These are phyloP conservation scores for Podosphaera leucotricha DNA, from an alignment of 2,329 filamentous ascomycete species.

Conservation along the genomic window DNA sequence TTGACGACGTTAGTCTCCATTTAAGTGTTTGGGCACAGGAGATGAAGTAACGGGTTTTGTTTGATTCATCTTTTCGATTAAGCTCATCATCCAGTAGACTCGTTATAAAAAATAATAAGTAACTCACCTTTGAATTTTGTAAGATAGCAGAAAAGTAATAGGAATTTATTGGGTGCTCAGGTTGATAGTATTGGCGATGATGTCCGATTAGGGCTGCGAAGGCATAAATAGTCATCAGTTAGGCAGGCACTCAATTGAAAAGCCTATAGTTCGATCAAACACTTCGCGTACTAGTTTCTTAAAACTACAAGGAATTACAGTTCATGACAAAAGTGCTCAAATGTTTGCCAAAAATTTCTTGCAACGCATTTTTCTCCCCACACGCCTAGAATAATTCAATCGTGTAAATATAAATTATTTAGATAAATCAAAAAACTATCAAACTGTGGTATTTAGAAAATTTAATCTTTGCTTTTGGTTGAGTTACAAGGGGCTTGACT, in stretches of 20 bases:
- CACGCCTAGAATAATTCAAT: too few relatives aligned
- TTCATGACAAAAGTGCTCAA: too few relatives aligned
- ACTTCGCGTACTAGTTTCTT: background rate
- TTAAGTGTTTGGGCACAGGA: background rate
- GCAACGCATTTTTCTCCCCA: too few relatives aligned
- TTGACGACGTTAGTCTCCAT: background rate
- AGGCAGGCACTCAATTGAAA: background rate
- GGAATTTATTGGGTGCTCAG: background rate
- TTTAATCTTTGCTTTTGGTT: too few relatives aligned
- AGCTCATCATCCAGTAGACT: background rate
- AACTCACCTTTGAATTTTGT: constrained; percentile 1
- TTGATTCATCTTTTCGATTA: background rate
- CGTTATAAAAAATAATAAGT: background rate
- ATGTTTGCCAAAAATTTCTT: too few relatives aligned
- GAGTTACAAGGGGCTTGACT: too few relatives aligned
- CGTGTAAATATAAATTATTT: too few relatives aligned
- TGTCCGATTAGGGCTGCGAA: background rate
- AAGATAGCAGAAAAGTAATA: background rate
- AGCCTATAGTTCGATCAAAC: background rate
- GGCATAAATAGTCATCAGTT: background rate
- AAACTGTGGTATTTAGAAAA: too few relatives aligned
- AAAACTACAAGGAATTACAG: background rate
- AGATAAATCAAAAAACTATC: too few relatives aligned
- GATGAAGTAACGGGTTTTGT: background rate
- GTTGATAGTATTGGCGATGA: background rate